Conservation (phyloP, 495 filamentous ascomycete species). For the Hypoxylon cercidicola region DNA sequence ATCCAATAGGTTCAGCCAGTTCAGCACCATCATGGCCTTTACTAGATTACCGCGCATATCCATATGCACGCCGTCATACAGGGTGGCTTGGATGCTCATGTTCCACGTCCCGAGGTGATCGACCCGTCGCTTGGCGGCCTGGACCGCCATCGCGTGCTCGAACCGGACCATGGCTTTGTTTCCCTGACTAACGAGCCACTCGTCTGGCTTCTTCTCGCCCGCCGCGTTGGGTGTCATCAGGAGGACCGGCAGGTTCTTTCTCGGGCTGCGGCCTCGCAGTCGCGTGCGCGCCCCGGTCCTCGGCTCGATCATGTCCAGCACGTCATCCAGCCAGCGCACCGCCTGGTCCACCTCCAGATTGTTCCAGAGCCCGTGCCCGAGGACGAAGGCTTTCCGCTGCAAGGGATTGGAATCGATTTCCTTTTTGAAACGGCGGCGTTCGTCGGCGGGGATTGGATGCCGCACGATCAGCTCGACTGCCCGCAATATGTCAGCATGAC, state of each 20-base stretch:
- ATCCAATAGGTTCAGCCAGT: slow-evolving; percentile 58
- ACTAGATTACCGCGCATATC: slow-evolving; percentile 63
- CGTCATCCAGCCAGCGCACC: slow-evolving; percentile 55
- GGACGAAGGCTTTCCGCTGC: slow-evolving; percentile 58
- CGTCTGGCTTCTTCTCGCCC: slow-evolving; percentile 63
- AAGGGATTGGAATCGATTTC: slow-evolving; percentile 50
- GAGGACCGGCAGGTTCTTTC: slow-evolving; percentile 52
- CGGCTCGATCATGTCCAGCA: slow-evolving; percentile 49
- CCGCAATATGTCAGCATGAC: slow-evolving; percentile 19
- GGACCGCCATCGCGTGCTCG: slow-evolving; percentile 55
- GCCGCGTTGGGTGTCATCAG: slow-evolving; percentile 64
- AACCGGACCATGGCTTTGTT: slow-evolving; percentile 62
- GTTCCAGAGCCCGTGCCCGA: slow-evolving; percentile 65
- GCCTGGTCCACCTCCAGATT: slow-evolving; percentile 59
- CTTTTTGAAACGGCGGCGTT: slow-evolving; percentile 53
- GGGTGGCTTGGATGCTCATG: slow-evolving; percentile 62
- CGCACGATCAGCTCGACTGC: slow-evolving; percentile 62
- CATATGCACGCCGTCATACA: slow-evolving; percentile 65
- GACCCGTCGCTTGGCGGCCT: slow-evolving; percentile 53
- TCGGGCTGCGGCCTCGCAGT: slow-evolving; percentile 26
- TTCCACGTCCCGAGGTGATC: slow-evolving; percentile 66
- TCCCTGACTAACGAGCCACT: slow-evolving; percentile 61
- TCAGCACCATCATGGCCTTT: slow-evolving; percentile 68
- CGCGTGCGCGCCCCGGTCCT: slow-evolving; percentile 33
- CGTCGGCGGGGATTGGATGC: slow-evolving; percentile 57